Evolutionary conservation across 2,329 filamentous ascomycete species (phyloP), one percentile per base, ranked within the genome.

Genomic region (Penicillium crustosum): DNA sequence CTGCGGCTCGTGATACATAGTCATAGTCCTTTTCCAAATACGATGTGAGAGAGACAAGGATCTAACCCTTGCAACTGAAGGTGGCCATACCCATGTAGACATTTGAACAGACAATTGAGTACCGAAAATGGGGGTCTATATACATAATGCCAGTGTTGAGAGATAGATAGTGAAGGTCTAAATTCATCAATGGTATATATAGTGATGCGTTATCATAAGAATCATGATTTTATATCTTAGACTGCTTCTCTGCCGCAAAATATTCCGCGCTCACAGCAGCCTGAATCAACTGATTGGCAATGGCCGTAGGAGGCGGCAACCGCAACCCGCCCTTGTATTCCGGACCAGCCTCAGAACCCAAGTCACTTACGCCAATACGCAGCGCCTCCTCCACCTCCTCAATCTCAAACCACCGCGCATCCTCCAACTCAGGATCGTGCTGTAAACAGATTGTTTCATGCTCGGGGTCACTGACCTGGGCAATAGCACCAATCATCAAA

Each of bases 351-450:
- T 79, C 72, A 42, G 89, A 88, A 15, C 86, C 89, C 58, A 96
- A 70, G 2, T 82, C 82, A 72, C 86, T 88, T 0, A 86, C 86
- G 0, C 90, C 89, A 9, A 83, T 78, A 56, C 77, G 76, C 70
- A 97, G 75, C 1, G 91, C 93, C 69, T 89, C 84, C 68, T 86
- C 81, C 2, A 96, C 86, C 75, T 96, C 92, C 1, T 91, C 91
- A 35, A 95, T 78, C 0, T 83, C 77, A 68, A 93, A 93, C 94
- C 94, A 99, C 73, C 86, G 89, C 3, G 94, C 94, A 75, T 89
- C 85, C 71, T 96, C 91, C 61, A 99, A 75, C 79, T 99, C 94
- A 0, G 91, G 90, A 72, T 99, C 94, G 73, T 97, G 89, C 15
- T 89, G 87, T 4, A 99, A 78, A 68, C 87, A 84, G 51, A 99